Conservation (phyloP, 139 green algal species). For the Chlamydomonas schloesseri region DNA sequence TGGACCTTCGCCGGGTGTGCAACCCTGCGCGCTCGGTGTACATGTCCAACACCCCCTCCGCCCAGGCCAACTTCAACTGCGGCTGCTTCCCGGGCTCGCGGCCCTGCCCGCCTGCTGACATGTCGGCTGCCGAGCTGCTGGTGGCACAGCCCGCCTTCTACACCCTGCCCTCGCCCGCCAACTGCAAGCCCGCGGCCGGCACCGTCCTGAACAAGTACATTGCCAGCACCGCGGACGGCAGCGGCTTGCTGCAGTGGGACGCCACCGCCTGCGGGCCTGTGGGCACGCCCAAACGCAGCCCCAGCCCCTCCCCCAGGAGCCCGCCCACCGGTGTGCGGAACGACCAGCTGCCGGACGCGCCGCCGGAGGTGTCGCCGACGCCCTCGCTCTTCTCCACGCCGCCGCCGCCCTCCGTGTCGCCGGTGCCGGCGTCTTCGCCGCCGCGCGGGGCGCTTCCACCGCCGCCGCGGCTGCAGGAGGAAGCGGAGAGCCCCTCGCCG, state of each 20-base stretch:
- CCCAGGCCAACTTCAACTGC: not conserved
- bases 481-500: not conserved
- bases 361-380: not conserved
- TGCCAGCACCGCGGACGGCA: not conserved
- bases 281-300: not conserved
- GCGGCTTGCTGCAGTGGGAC: conserved; percentile 16
- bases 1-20: conserved; percentile 21
- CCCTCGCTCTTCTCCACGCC: not conserved
- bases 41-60: not conserved
- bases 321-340: not conserved
- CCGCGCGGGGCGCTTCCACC: not conserved
- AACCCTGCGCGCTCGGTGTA: not conserved
- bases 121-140: not conserved
- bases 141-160: conserved; percentile 21
- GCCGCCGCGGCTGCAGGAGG: not conserved
- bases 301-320: not conserved
- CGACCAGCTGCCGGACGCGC: not conserved
- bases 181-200: not conserved
- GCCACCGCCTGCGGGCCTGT: not conserved
- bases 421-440: not conserved
- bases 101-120: conserved; percentile 13
- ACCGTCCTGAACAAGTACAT: not conserved
- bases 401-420: not conserved
- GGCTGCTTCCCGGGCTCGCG: not conserved
- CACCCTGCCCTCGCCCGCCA: not conserved